These are phyloP conservation scores for Citrus maxima DNA, from an alignment of 345 rosid species.

Conservation along the genomic window DNA sequence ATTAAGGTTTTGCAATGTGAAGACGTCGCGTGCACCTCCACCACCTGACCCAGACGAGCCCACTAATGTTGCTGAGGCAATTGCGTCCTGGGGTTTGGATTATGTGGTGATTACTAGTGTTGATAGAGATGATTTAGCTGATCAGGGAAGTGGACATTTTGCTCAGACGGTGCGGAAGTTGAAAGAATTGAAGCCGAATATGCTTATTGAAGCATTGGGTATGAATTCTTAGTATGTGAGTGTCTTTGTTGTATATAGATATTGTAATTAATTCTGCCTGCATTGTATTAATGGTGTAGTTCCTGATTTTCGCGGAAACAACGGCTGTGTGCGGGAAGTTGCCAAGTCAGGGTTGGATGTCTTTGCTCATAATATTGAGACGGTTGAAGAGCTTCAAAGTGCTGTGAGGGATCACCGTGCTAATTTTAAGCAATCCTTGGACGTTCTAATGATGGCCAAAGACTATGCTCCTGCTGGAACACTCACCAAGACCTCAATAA, in stretches of 20 bases:
- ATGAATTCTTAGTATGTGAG: slow-evolving; percentile 8
- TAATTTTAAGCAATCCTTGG: slow-evolving; percentile 89
- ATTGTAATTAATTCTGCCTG: background rate
- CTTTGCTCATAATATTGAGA: slow-evolving; percentile 96
- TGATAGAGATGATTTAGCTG: slow-evolving; percentile 82
- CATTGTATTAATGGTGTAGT: slow-evolving; percentile 38
- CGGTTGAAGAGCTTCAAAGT: slow-evolving; percentile 93
- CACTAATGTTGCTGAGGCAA: slow-evolving; percentile 87
- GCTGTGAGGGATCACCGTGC: slow-evolving; percentile 91
- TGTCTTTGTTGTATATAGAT: background rate
- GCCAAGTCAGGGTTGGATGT: slow-evolving; percentile 87
- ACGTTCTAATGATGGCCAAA: slow-evolving; percentile 88
- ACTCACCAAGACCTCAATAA: slow-evolving; percentile 87
- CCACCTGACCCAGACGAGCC: slow-evolving; percentile 94
- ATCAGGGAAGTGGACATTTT: slow-evolving; percentile 88
- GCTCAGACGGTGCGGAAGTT: slow-evolving; percentile 73
- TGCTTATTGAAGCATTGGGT: slow-evolving; percentile 96
- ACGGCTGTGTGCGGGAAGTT: slow-evolving; percentile 77
- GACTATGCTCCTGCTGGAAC: slow-evolving; percentile 73
- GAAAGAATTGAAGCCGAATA: slow-evolving; percentile 78
- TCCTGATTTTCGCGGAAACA: slow-evolving; percentile 94
- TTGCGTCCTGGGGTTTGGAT: slow-evolving; percentile 96
- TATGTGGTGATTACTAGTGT: slow-evolving; percentile 92
- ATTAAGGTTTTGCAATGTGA: slow-evolving; percentile 86
- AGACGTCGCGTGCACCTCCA: slow-evolving; percentile 92